phyloP scores from a whole-genome alignment of 306 rosid genomes.

The Nissolia schottii region DNA sequence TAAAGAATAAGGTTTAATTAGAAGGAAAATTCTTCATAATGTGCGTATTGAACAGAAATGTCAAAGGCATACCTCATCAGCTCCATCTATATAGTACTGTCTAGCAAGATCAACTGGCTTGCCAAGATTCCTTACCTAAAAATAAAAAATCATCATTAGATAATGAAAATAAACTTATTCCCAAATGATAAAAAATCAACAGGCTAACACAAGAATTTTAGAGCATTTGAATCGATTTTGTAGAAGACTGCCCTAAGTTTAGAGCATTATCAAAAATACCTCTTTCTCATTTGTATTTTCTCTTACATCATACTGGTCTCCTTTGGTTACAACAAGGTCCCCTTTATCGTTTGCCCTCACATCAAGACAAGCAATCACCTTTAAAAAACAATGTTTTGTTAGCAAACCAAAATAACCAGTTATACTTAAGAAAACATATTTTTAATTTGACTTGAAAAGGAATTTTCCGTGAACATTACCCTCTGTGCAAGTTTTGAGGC shows the following conservation, averaged over 20 bases:
- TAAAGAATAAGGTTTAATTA: conserved; percentile 8
- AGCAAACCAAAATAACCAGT: conserved; percentile 19
- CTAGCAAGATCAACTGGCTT: conserved; percentile 97
- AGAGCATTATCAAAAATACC: conserved; percentile 44
- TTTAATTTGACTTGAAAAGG: neutral
- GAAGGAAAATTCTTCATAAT: conserved; percentile 4
- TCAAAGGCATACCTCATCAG: conserved; percentile 77
- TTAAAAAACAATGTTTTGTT: conserved; percentile 15
- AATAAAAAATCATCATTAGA: conserved; percentile 23
- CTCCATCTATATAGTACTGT: conserved; percentile 89
- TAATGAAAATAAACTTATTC: conserved; percentile 9
- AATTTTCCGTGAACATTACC: conserved; percentile 47
- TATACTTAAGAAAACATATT: neutral
- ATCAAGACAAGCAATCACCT: conserved; percentile 99
- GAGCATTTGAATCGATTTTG: neutral
- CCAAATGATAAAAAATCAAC: neutral
- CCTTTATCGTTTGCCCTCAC: conserved; percentile 92
- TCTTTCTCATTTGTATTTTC: conserved; percentile 83
- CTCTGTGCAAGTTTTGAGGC: conserved; percentile 87
- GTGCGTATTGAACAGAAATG: neutral
- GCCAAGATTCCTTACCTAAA: conserved; percentile 90
- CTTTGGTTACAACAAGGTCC: conserved; percentile 98
- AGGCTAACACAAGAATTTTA: no score
- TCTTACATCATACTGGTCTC: conserved; percentile 96
- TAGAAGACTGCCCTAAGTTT: neutral